Percentiles rank a stretch among this genome's conserved stretches.
Conservation (phyloP, 495 filamentous ascomycete species). For the Aspergillus cristatus region DNA sequence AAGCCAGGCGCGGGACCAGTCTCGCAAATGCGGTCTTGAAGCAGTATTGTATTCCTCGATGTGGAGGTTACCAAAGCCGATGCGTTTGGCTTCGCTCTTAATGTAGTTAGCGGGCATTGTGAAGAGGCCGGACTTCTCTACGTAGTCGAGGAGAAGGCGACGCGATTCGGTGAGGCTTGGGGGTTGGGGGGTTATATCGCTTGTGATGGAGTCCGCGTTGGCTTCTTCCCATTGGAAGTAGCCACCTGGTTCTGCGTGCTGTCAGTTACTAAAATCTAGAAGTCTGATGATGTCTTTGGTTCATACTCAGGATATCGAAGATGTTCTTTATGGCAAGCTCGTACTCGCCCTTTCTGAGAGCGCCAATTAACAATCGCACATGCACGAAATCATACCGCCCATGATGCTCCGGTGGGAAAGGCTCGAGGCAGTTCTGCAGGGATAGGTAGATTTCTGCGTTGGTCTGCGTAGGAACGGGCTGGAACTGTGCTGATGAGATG, state of each 20-base stretch:
- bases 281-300: neutral
- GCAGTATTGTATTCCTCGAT: slow-evolving; percentile 8
- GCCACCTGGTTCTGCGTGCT: slow-evolving; percentile 20
- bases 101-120: slow-evolving; percentile 10
- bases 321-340: slow-evolving; percentile 14
- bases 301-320: slow-evolving; percentile 22
- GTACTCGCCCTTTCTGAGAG: slow-evolving; percentile 16
- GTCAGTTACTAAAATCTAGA: neutral
- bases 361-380: slow-evolving; percentile 20
- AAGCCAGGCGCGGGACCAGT: slow-evolving; percentile 9
- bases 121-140: slow-evolving; percentile 9
- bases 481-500: slow-evolving; percentile 25
- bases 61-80: slow-evolving; percentile 5
- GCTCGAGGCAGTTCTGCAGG: slow-evolving; percentile 22
- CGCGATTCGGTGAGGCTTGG: slow-evolving; percentile 7
- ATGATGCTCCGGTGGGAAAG: slow-evolving; percentile 19
- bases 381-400: slow-evolving; percentile 28
- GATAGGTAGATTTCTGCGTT: slow-evolving; percentile 7
- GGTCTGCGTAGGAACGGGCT: slow-evolving; percentile 1
- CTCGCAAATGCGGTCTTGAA: slow-evolving; percentile 8
- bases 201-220: slow-evolving; percentile 13
- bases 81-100: slow-evolving; percentile 3
- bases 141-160: slow-evolving; percentile 5
- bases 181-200: slow-evolving; percentile 4
- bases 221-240: slow-evolving; percentile 32